These are phyloP conservation scores for Penicillium egyptiacum DNA, from an alignment of 495 filamentous ascomycete species.

Conservation along the genomic window DNA sequence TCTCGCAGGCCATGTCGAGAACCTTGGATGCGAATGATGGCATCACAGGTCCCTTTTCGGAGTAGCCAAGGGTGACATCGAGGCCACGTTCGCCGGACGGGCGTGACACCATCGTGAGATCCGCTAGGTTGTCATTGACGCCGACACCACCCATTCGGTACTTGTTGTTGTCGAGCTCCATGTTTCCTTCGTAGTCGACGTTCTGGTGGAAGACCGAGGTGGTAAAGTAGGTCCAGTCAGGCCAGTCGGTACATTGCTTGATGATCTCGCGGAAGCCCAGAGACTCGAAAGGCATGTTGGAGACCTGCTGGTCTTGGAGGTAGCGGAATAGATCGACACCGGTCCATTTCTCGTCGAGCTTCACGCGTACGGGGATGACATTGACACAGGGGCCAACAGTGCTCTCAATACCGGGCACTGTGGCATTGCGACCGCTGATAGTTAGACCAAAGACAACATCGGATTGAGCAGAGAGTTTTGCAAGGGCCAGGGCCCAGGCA, in stretches of 20 bases:
- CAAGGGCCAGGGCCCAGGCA: constrained; percentile 55
- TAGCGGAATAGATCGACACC: constrained; percentile 52
- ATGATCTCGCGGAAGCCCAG: constrained; percentile 61
- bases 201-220: constrained; percentile 53
- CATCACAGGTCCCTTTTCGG: constrained; percentile 44
- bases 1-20: constrained; percentile 52
- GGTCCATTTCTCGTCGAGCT: constrained; percentile 49
- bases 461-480: constrained; percentile 47
- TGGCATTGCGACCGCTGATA: constrained; percentile 57
- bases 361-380: constrained; percentile 57
- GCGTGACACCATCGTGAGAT: constrained; percentile 51
- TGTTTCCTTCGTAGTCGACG: constrained; percentile 40
- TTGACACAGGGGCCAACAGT: constrained; percentile 62
- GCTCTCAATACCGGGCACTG: constrained; percentile 52
- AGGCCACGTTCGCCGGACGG: constrained; percentile 42
- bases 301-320: constrained; percentile 59
- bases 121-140: constrained; percentile 51
- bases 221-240: constrained; percentile 49
- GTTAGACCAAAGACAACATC: constrained; percentile 58
- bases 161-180: constrained; percentile 46
- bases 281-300: constrained; percentile 58
- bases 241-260: constrained; percentile 59
- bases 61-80: constrained; percentile 47
- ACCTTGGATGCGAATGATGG: constrained; percentile 42
- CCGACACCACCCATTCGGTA: constrained; percentile 53